A percentile compares a stretch with the other conserved stretches of the same genome.
Evolutionary conservation across 306 rosid species (phyloP).

Genomic region (Cyclanthera cordifolia): DNA sequence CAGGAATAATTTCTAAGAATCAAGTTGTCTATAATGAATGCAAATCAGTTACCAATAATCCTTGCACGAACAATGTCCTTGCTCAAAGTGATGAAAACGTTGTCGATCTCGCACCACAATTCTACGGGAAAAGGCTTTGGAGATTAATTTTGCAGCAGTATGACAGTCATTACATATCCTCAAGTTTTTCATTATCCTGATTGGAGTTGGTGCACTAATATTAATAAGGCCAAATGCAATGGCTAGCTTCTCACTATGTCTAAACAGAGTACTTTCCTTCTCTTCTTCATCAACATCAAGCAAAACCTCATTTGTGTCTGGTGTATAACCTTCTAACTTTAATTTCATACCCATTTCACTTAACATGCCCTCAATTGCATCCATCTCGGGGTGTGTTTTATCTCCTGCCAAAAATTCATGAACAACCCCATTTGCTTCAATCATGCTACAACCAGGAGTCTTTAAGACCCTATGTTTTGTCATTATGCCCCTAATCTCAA

Average conservation of each 20-base stretch:
- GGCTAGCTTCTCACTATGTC: constrained; percentile 92
- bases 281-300: constrained; percentile 70
- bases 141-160: constrained; percentile 55
- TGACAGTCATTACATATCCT: constrained; percentile 89
- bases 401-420: constrained; percentile 80
- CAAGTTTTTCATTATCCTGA: constrained; percentile 87
- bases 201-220: constrained; percentile 61
- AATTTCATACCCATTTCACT: constrained; percentile 49
- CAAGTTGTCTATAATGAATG: background rate
- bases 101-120: constrained; percentile 85
- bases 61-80: constrained; percentile 81
- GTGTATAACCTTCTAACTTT: constrained; percentile 73
- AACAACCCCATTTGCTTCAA: constrained; percentile 69
- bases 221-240: constrained; percentile 82
- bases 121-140: constrained; percentile 58
- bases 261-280: constrained; percentile 73
- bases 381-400: constrained; percentile 58
- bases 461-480: constrained; percentile 66
- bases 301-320: constrained; percentile 83
- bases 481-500: constrained; percentile 65
- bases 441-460: constrained; percentile 92
- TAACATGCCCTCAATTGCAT: constrained; percentile 49
- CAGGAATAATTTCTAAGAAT: background rate
- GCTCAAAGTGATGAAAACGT: constrained; percentile 83
- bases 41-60: constrained; percentile 55